Evolutionary conservation across 2,329 filamentous ascomycete genomes (phyloP).

Genomic region (Amauroascus niger): DNA sequence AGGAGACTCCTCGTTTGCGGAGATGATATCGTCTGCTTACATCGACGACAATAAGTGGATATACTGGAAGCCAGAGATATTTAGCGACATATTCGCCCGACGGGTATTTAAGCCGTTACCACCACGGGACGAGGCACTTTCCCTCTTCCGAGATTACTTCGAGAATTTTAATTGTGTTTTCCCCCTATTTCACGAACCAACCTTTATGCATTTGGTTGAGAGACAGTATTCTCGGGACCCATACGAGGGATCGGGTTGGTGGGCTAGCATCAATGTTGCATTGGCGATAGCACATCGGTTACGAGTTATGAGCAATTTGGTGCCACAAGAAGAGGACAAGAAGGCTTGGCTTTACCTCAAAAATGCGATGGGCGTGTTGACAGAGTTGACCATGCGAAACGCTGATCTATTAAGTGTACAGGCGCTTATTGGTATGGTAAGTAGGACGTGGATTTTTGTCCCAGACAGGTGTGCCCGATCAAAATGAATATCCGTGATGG

Average conservation of each 20-base stretch:
- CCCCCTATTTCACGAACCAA: conserved; percentile 91
- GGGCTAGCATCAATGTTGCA: conserved; percentile 90
- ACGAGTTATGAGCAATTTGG: conserved; percentile 89
- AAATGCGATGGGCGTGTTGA: conserved; percentile 87
- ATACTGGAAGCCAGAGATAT: conserved; percentile 97
- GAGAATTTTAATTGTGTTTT: conserved; percentile 99
- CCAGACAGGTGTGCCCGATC: too few relatives aligned
- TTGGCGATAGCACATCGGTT: conserved; percentile 88
- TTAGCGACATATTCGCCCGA: conserved; percentile 80
- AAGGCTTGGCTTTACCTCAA: conserved; percentile 95
- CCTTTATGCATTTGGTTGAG: conserved; percentile 95
- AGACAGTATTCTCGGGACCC: conserved; percentile 86
- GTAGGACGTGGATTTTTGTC: conserved; percentile 18
- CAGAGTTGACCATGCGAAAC: conserved; percentile 89
- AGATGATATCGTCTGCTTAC: conserved; percentile 86
- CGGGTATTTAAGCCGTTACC: conserved; percentile 76
- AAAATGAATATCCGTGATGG: conserved; percentile 7
- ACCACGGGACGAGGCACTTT: conserved; percentile 75
- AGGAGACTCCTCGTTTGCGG: conserved; percentile 86
- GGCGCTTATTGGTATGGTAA: conserved; percentile 76
- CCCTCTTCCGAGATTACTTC: conserved; percentile 85
- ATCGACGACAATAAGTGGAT: conserved; percentile 93
- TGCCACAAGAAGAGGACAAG: conserved; percentile 81
- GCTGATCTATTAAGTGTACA: conserved; percentile 92
- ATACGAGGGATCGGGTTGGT: conserved; percentile 94